Conservation (phyloP, 169 alveolate species). For the Babesia bovis region DNA sequence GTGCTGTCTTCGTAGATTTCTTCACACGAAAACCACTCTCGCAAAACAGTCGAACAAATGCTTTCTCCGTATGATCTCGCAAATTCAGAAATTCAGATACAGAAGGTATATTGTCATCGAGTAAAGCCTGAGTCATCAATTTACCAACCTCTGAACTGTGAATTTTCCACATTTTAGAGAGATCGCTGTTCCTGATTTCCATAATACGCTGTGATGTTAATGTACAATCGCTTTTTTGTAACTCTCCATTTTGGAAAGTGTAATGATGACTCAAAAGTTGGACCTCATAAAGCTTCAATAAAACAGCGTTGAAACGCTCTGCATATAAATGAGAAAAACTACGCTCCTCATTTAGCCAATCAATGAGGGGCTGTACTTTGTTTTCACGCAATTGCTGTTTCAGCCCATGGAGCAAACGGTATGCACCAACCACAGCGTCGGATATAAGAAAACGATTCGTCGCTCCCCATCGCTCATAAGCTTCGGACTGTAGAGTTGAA, state of each 20-base stretch:
- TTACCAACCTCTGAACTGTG: constrained; percentile 65
- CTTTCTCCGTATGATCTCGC: constrained; percentile 14
- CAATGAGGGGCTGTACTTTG: constrained; percentile 40
- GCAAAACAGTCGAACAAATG: constrained; percentile 43
- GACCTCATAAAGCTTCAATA: constrained; percentile 45
- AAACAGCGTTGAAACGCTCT: constrained; percentile 44
- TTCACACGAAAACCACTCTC: constrained; percentile 50
- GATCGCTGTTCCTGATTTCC: constrained; percentile 25
- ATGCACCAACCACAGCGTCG: constrained; percentile 41
- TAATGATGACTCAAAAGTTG: constrained; percentile 29
- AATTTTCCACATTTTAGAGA: constrained; percentile 46
- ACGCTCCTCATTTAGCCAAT: constrained; percentile 36
- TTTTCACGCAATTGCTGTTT: not conserved
- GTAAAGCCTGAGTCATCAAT: constrained; percentile 51
- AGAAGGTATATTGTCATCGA: constrained; percentile 43
- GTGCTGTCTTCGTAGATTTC: not conserved
- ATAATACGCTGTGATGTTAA: constrained; percentile 4
- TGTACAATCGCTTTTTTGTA: not conserved
- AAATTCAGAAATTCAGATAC: constrained; percentile 29
- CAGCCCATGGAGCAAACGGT: constrained; percentile 30
- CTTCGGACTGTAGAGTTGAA: constrained; percentile 30
- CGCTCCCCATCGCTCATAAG: constrained; percentile 47
- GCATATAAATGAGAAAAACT: constrained; percentile 30
- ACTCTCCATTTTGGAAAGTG: constrained; percentile 6
- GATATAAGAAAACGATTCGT: constrained; percentile 19